phyloP scores from a whole-genome alignment of 2,329 filamentous ascomycete genomes.

The Phialocephala sp. region DNA sequence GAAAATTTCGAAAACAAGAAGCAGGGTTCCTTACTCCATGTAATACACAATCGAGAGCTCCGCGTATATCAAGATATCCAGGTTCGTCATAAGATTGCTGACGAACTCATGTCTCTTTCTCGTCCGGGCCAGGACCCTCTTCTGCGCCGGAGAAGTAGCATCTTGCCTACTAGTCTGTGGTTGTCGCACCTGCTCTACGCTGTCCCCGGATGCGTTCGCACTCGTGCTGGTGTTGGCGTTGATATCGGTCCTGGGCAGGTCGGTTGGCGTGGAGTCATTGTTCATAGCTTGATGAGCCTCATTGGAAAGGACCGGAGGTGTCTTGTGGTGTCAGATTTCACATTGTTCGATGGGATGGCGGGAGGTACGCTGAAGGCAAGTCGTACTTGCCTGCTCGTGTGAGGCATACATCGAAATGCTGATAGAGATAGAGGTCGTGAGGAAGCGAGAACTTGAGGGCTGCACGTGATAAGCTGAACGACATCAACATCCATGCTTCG shows the following conservation, averaged over 20 bases:
- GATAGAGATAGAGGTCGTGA: too few relatives aligned
- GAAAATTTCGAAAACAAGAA: neutral
- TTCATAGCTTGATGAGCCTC: conserved; percentile 51
- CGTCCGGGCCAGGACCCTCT: conserved; percentile 47
- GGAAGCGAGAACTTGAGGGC: neutral
- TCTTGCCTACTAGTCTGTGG: conserved; percentile 1
- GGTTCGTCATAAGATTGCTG: conserved; percentile 62
- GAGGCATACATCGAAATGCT: neutral
- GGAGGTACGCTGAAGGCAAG: neutral
- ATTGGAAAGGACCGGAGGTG: conserved; percentile 20
- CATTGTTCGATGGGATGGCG: conserved; percentile 14
- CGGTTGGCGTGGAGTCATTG: conserved; percentile 54
- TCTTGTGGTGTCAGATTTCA: conserved; percentile 17
- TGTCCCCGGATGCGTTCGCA: conserved; percentile 10
- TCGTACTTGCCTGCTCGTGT: conserved; percentile 8
- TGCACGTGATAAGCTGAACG: neutral
- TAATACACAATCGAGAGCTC: conserved; percentile 72
- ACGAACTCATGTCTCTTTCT: conserved; percentile 63
- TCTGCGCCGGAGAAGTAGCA: conserved; percentile 26
- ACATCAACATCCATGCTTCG: neutral
- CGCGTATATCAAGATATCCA: conserved; percentile 68
- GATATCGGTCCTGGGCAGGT: conserved; percentile 34
- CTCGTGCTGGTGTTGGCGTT: conserved; percentile 26
- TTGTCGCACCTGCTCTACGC: conserved; percentile 16
- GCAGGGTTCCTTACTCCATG: conserved; percentile 63